Percentiles rank a stretch among this genome's conserved stretches.
phyloP scores from a whole-genome alignment of 345 rosid genomes.

The Heritiera fomes region DNA sequence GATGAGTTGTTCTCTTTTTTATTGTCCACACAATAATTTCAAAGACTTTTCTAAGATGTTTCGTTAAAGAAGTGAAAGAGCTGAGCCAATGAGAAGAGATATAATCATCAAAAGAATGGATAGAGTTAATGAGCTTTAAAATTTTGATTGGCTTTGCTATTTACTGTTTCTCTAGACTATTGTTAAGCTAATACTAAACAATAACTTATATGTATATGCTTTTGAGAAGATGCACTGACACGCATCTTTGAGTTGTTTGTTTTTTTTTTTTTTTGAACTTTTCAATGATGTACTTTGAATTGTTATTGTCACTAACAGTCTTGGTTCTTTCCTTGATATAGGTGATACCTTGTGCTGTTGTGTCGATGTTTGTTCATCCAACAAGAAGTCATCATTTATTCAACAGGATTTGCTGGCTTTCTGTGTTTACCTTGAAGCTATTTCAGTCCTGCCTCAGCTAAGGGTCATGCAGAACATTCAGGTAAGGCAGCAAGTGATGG shows the following conservation, averaged over 20 bases:
- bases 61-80: background rate
- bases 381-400: slow-evolving; percentile 65
- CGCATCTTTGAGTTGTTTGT: background rate
- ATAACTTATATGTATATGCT: background rate
- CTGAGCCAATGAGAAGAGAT: background rate
- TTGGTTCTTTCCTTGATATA: slow-evolving; percentile 29
- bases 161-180: background rate
- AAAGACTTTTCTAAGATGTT: background rate
- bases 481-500: slow-evolving; percentile 37
- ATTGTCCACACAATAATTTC: background rate
- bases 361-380: slow-evolving; percentile 71
- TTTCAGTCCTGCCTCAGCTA: slow-evolving; percentile 85
- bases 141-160: background rate
- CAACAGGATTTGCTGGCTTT: slow-evolving; percentile 78
- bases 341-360: slow-evolving; percentile 71
- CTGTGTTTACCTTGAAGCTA: slow-evolving; percentile 91
- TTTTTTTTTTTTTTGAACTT: background rate
- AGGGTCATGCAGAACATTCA: slow-evolving; percentile 91
- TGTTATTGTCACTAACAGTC: background rate
- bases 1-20: background rate
- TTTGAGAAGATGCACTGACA: background rate
- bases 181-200: background rate
- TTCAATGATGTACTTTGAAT: background rate
- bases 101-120: background rate
- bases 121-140: background rate